Evolutionary conservation across 306 rosid species (phyloP).

Genomic region (Casuarina equisetifolia): DNA sequence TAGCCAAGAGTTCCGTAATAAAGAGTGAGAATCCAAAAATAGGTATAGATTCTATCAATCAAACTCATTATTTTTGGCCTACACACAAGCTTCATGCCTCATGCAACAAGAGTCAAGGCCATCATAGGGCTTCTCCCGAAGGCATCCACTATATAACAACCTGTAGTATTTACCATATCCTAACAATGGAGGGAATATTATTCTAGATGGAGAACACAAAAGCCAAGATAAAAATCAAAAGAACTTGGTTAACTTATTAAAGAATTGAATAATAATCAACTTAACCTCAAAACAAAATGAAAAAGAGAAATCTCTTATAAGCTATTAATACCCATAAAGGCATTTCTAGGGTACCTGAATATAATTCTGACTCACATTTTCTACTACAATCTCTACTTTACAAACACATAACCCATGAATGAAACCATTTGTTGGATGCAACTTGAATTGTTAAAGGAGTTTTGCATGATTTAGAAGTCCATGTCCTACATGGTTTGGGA

Average conservation of each 20-base stretch:
- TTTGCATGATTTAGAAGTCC: no score
- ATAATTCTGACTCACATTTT: constrained; percentile 85
- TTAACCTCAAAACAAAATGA: neutral
- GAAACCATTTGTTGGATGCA: neutral
- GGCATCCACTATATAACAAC: constrained; percentile 84
- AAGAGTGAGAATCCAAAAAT: no score
- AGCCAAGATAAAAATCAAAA: neutral
- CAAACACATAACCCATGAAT: neutral
- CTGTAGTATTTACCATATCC: constrained; percentile 96
- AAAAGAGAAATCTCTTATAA: neutral
- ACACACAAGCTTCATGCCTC: constrained; percentile 85
- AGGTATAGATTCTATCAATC: no score
- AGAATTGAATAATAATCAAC: neutral
- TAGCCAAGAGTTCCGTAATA: no score
- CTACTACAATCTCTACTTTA: constrained; percentile 86
- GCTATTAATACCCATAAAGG: neutral
- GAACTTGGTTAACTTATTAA: neutral
- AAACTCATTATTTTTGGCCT: constrained; percentile 64
- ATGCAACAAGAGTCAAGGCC: constrained; percentile 91
- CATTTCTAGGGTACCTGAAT: constrained; percentile 54
- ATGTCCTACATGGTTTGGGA: no score
- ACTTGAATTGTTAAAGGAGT: no score
- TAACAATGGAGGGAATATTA: constrained; percentile 76
- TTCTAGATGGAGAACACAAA: neutral
- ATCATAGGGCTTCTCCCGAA: constrained; percentile 91